phyloP scores from a whole-genome alignment of 352 stramenopile genomes.

The Pythium sukuiense region DNA sequence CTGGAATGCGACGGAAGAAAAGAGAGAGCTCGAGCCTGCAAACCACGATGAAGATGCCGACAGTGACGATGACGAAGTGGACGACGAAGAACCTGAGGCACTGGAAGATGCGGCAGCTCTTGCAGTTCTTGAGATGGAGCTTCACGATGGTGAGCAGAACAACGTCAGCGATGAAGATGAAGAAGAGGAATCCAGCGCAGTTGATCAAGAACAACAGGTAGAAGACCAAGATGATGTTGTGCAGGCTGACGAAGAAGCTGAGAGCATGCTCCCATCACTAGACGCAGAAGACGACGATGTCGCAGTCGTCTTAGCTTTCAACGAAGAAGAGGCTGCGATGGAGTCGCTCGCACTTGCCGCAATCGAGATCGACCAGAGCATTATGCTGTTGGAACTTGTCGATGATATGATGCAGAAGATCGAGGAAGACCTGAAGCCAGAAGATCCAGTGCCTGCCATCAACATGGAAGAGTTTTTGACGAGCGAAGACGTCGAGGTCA shows the following conservation, averaged over 20 bases:
- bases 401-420: slow-evolving; percentile 19
- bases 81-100: slow-evolving; percentile 3
- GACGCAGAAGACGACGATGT: slow-evolving; percentile 7
- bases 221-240: neutral
- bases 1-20: slow-evolving; percentile 11
- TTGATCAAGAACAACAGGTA: neutral
- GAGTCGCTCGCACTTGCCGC: slow-evolving; percentile 9
- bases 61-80: neutral
- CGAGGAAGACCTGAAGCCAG: neutral
- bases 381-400: slow-evolving; percentile 19
- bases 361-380: slow-evolving; percentile 17
- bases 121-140: slow-evolving; percentile 12
- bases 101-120: slow-evolving; percentile 5
- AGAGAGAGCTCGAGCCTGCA: slow-evolving; percentile 7
- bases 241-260: neutral
- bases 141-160: slow-evolving; percentile 12
- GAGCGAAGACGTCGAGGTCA: slow-evolving; percentile 4
- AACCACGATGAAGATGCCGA: neutral
- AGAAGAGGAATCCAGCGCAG: neutral
- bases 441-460: neutral
- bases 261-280: slow-evolving; percentile 1
- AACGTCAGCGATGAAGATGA: slow-evolving; percentile 20
- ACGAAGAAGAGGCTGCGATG: neutral
- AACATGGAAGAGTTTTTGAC: slow-evolving; percentile 8
- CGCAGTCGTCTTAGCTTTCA: neutral